A percentile compares a stretch with the other conserved stretches of the same genome.
phyloP scores from a whole-genome alignment of 352 stramenopile species.

The Pythium monospermum region DNA sequence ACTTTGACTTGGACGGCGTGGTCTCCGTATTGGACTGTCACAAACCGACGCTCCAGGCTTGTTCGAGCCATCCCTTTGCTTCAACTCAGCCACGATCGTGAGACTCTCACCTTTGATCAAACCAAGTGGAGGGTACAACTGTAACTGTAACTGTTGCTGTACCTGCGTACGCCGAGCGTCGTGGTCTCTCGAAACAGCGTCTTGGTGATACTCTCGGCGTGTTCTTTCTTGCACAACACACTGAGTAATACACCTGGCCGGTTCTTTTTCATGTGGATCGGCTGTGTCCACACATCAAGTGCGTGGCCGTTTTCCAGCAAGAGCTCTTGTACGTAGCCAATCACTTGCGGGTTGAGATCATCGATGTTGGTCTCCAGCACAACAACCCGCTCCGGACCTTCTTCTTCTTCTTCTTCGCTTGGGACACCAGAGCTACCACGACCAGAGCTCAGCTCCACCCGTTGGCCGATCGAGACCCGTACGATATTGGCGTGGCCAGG shows the following conservation, averaged over 20 bases:
- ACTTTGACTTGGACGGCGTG: slow-evolving; percentile 56
- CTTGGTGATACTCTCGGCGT: slow-evolving; percentile 50
- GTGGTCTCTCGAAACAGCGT: slow-evolving; percentile 81
- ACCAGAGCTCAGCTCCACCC: slow-evolving; percentile 12
- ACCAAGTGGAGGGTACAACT: slow-evolving; percentile 1
- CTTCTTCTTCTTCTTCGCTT: slow-evolving; percentile 4
- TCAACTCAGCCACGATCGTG: neutral
- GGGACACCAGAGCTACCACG: neutral
- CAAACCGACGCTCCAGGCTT: slow-evolving; percentile 42
- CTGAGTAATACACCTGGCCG: slow-evolving; percentile 73
- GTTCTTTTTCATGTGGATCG: slow-evolving; percentile 92
- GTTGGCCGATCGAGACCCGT: slow-evolving; percentile 72
- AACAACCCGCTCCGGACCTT: slow-evolving; percentile 41
- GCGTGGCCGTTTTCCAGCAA: slow-evolving; percentile 55
- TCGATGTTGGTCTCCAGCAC: slow-evolving; percentile 90
- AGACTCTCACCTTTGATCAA: slow-evolving; percentile 1
- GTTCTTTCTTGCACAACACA: slow-evolving; percentile 62
- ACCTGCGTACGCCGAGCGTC: slow-evolving; percentile 86
- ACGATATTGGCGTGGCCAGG: slow-evolving; percentile 87
- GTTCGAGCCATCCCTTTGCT: slow-evolving; percentile 60
- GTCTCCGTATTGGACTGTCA: slow-evolving; percentile 40
- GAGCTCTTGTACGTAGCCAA: slow-evolving; percentile 71
- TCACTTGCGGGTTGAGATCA: slow-evolving; percentile 85
- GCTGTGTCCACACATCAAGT: slow-evolving; percentile 85
- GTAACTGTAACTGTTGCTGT: slow-evolving; percentile 10